A percentile compares a stretch with the other conserved stretches of the same genome.
phyloP scores from a whole-genome alignment of 202 grass and related monocot genomes.

The Digitaria exilis region DNA sequence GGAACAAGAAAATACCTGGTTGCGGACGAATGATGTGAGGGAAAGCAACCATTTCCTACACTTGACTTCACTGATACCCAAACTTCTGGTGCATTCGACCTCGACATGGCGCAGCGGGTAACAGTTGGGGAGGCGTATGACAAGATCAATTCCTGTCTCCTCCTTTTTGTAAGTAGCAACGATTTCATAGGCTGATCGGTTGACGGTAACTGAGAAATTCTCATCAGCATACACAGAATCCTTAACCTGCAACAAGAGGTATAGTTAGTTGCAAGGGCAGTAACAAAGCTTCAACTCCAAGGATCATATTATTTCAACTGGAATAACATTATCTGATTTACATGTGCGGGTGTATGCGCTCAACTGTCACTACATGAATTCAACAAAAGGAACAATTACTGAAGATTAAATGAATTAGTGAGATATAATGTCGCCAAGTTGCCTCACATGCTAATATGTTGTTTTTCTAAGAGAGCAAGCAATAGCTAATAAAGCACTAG shows the following conservation, averaged over 20 bases:
- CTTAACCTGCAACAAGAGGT: conserved; percentile 63
- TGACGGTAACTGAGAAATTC: conserved; percentile 87
- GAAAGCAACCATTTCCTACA: conserved; percentile 94
- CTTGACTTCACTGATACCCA: conserved; percentile 90
- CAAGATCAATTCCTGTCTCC: conserved; percentile 94
- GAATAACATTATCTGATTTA: conserved; percentile 17
- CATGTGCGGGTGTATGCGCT: neutral
- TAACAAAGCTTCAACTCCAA: neutral
- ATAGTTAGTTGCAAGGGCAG: neutral
- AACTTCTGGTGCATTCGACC: conserved; percentile 85
- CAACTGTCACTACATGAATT: neutral
- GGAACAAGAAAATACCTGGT: conserved; percentile 54
- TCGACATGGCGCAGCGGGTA: conserved; percentile 90
- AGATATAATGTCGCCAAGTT: neutral
- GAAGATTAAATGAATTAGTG: neutral
- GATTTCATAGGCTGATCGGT: conserved; percentile 76
- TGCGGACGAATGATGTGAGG: conserved; percentile 81
- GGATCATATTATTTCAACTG: neutral
- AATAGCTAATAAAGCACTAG: neutral
- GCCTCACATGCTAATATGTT: neutral
- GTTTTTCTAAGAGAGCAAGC: neutral
- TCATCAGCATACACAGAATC: conserved; percentile 71
- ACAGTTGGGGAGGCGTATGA: conserved; percentile 77
- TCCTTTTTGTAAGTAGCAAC: conserved; percentile 99
- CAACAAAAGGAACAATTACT: neutral